These are phyloP conservation scores for Tulasnella sp. DNA, from an alignment of 768 basidiomycete genomes.

Conservation along the genomic window DNA sequence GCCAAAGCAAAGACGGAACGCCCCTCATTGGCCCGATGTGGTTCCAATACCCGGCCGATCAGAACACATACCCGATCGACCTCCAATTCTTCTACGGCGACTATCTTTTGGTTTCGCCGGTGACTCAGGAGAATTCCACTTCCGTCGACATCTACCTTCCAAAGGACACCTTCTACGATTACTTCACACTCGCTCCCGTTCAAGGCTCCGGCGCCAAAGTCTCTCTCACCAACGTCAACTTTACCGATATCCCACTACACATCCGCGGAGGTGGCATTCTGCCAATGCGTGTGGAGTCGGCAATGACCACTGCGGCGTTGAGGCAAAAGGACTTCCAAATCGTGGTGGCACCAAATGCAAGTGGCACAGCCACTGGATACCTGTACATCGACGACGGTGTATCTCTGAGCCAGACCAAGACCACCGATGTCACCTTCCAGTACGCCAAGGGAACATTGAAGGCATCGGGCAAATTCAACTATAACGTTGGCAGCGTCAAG, in stretches of 20 bases:
- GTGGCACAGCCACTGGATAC: slow-evolving; percentile 56
- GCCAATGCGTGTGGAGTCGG: slow-evolving; percentile 57
- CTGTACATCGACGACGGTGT: slow-evolving; percentile 68
- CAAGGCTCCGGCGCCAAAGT: slow-evolving; percentile 53
- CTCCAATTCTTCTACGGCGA: slow-evolving; percentile 72
- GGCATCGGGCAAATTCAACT: slow-evolving; percentile 43
- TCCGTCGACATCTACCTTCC: slow-evolving; percentile 66
- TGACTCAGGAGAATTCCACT: slow-evolving; percentile 62
- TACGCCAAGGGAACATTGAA: slow-evolving; percentile 26
- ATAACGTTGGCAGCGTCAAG: slow-evolving; percentile 37
- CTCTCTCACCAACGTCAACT: slow-evolving; percentile 50
- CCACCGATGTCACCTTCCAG: slow-evolving; percentile 38
- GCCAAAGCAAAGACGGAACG: slow-evolving; percentile 60
- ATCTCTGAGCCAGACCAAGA: slow-evolving; percentile 25
- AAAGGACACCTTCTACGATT: slow-evolving; percentile 68
- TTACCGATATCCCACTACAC: slow-evolving; percentile 64
- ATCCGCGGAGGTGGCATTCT: slow-evolving; percentile 64
- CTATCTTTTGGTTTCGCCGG: slow-evolving; percentile 69
- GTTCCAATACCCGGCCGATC: slow-evolving; percentile 69
- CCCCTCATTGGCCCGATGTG: slow-evolving; percentile 67
- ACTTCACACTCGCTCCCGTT: slow-evolving; percentile 54
- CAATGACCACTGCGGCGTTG: slow-evolving; percentile 65
- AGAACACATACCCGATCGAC: slow-evolving; percentile 61
- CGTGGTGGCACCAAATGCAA: slow-evolving; percentile 59
- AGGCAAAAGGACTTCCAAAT: slow-evolving; percentile 62